Base-by-base conservation (phyloP, 306 rosid genomes). In the Quercus rubra region DNA sequence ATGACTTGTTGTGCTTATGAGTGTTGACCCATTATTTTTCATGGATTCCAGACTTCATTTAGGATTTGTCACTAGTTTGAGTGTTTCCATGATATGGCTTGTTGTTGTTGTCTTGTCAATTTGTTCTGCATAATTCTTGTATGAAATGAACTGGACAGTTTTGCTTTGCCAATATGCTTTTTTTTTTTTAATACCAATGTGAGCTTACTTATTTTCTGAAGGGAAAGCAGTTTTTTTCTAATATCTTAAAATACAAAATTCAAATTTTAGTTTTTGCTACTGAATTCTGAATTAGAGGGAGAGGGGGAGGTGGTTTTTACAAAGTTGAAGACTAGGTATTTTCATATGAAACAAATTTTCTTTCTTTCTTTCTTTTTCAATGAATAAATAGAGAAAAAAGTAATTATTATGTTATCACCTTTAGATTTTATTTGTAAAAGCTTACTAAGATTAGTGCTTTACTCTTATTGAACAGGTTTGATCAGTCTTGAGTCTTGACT, bases 401-500 rank as follows among this genome's bases (percentile, higher is more conserved):
- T 17, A 66, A 27, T 14, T 27, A 14, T 5, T 62, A 18, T 62
- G n/a, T 13, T 62, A 4, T 14, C 15, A 31, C n/a, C 20, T 62
- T 62, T 31, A 13, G 15, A 25, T 62, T 62, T 62, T 31, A 14
- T 66, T 66, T 14, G 15, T 19, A n/a, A 66, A 30, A 38, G 19
- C 17, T 61, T 19, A 19, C 66, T 67, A 49, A 77, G 35, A 31
- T 35, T 35, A 3, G 52, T 33, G 51, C 25, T 9, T 20, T 54
- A 3, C 31, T 74, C 61, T 49, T 2, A 51, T 21, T 49, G 77
- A 70, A 58, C 68, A 62, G 74, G 78, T 71, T 75, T 67, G 17
- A 28, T 55, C 33, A 67, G 49, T 27, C 20, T 73, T 31, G 71
- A 73, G 49, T 27, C 15, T 73, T 31, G 71, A 73, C 55, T 20